Evolutionary conservation across 495 filamentous ascomycete genomes (phyloP).

Genomic region (Apodospora peruviana): DNA sequence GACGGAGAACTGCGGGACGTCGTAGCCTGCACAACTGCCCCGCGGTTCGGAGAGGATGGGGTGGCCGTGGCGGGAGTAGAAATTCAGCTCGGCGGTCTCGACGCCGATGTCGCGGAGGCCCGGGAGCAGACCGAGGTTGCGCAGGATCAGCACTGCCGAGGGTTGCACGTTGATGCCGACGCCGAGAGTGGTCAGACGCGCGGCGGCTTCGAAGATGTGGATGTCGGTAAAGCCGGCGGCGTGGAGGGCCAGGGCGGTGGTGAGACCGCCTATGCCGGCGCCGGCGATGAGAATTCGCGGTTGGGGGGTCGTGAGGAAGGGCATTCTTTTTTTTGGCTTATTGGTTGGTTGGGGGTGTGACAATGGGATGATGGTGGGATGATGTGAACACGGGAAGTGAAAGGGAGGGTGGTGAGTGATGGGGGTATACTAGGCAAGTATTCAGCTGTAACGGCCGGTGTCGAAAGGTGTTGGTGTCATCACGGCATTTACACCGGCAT

Average conservation of each 20-base stretch:
- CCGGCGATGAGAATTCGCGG: slow-evolving; percentile 13
- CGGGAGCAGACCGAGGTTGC: slow-evolving; percentile 9
- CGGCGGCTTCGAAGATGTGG: slow-evolving; percentile 13
- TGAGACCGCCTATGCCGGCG: slow-evolving; percentile 13
- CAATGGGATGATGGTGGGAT: background rate
- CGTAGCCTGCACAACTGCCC: slow-evolving; percentile 6
- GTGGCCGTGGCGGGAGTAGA: slow-evolving; percentile 11
- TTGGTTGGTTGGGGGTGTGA: no score
- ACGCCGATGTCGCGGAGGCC: slow-evolving; percentile 6
- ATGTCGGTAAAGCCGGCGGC: slow-evolving; percentile 13
- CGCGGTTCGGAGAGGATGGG: slow-evolving; percentile 14
- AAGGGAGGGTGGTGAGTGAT: background rate
- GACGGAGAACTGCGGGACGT: slow-evolving; percentile 11
- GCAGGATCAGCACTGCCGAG: slow-evolving; percentile 13
- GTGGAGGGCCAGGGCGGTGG: slow-evolving; percentile 11
- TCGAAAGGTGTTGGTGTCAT: background rate
- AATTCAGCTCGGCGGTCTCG: slow-evolving; percentile 11
- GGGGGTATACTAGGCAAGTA: background rate
- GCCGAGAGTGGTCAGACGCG: slow-evolving; percentile 8
- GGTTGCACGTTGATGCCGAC: slow-evolving; percentile 14
- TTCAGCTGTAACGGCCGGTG: background rate
- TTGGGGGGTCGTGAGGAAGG: slow-evolving; percentile 9
- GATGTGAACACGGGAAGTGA: background rate
- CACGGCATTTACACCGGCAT: background rate
- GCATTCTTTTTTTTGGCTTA: no score